These are phyloP conservation scores for Solanum ossicruentum DNA, from an alignment of 257 asterid genomes.

Conservation along the genomic window DNA sequence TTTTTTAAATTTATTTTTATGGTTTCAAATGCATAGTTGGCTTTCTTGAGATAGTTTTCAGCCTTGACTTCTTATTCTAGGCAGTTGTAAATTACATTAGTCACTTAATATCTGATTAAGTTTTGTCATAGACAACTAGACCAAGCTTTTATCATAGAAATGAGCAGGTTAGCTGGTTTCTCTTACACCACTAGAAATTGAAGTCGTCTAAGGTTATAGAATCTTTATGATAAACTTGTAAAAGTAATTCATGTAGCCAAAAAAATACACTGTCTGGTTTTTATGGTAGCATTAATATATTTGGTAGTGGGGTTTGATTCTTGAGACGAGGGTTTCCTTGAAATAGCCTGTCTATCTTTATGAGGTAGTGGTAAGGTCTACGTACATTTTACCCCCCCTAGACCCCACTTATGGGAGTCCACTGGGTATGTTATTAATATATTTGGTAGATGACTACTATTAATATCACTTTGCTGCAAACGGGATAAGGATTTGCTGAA, in stretches of 20 bases:
- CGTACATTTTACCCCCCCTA: no score
- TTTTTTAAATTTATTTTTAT: neutral
- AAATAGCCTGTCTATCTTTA: no score
- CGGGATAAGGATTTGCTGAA: neutral
- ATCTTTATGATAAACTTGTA: neutral
- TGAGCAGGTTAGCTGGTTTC: neutral
- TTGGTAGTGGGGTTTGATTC: no score
- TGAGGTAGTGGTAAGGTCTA: no score
- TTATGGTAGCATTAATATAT: neutral
- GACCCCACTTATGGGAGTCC: no score
- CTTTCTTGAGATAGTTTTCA: neutral
- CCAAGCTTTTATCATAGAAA: neutral
- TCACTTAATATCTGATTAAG: neutral
- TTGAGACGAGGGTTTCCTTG: no score
- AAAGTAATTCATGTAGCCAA: neutral
- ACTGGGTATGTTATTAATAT: no score
- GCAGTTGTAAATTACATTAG: neutral
- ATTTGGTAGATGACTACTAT: neutral
- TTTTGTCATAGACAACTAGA: neutral
- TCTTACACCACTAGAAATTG: neutral
- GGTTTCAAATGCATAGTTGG: neutral
- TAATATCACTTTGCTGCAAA: neutral
- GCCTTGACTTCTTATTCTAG: neutral
- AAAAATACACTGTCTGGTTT: neutral
- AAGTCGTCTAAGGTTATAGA: neutral